Conservation (phyloP, 192 early-diverging fungal genomes). For the Helicostylum pulchrum region DNA sequence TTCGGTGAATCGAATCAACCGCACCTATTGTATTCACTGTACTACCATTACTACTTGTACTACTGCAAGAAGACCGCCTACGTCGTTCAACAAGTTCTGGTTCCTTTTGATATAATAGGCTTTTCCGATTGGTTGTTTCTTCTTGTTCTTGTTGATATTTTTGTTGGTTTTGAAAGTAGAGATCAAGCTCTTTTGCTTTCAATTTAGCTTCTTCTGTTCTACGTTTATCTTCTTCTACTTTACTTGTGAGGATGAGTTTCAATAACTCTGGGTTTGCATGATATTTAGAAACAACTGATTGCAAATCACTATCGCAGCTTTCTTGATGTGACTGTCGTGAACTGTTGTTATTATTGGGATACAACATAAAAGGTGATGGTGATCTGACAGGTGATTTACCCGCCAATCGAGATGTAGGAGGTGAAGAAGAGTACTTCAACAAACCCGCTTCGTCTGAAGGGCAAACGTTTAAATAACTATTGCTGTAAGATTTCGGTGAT, state of each 20-base stretch:
- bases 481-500: slow-evolving; percentile 4
- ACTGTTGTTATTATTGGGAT: not conserved
- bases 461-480: slow-evolving; percentile 5
- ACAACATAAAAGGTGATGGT: not conserved
- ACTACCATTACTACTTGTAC: slow-evolving; percentile 10
- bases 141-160: not conserved
- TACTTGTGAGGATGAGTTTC: slow-evolving; percentile 48
- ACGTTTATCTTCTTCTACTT: slow-evolving; percentile 56
- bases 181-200: slow-evolving; percentile 46
- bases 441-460: not conserved
- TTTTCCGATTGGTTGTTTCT: not conserved
- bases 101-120: not conserved
- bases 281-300: slow-evolving; percentile 47
- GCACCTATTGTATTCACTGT: not conserved
- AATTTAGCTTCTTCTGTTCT: slow-evolving; percentile 55
- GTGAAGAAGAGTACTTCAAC: not conserved
- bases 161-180: slow-evolving; percentile 37
- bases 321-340: not conserved
- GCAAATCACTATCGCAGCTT: slow-evolving; percentile 31
- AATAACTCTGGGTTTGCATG: slow-evolving; percentile 51
- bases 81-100: not conserved
- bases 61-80: slow-evolving; percentile 16
- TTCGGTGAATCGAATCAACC: slow-evolving; percentile 8
- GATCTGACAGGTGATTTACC: slow-evolving; percentile 13
- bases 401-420: not conserved